Conservation (phyloP, 2,329 filamentous ascomycete genomes). For the Zalaria sp. region DNA sequence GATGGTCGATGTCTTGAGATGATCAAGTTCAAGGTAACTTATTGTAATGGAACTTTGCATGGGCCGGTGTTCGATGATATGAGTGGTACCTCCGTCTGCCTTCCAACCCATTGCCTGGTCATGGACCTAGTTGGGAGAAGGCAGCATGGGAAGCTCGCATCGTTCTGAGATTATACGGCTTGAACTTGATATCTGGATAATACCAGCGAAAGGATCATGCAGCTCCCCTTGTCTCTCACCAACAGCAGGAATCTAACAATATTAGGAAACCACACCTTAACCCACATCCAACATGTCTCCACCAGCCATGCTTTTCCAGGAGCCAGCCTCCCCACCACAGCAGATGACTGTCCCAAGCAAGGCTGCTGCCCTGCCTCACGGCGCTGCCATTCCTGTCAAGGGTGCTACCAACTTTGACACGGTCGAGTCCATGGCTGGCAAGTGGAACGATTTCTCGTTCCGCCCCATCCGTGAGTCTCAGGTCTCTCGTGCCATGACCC, state of each 20-base stretch:
- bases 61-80: slow-evolving; percentile 12
- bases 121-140: background rate
- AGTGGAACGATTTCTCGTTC: slow-evolving; percentile 75
- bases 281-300: slow-evolving; percentile 54
- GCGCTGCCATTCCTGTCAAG: slow-evolving; percentile 19
- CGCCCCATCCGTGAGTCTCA: slow-evolving; percentile 80
- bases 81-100: background rate
- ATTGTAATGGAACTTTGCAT: slow-evolving; percentile 10
- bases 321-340: slow-evolving; percentile 22
- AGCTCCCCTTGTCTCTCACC: slow-evolving; percentile 37
- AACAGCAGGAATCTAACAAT: slow-evolving; percentile 19
- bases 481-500: slow-evolving; percentile 85
- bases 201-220: slow-evolving; percentile 99
- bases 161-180: slow-evolving; percentile 82
- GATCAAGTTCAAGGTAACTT: slow-evolving; percentile 12
- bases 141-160: slow-evolving; percentile 6
- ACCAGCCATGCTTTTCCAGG: slow-evolving; percentile 48
- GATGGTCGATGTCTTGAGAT: slow-evolving; percentile 6
- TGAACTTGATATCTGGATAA: slow-evolving; percentile 94
- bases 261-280: slow-evolving; percentile 25
- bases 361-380: slow-evolving; percentile 25
- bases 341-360: slow-evolving; percentile 29
- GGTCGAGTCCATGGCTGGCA: slow-evolving; percentile 52
- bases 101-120: slow-evolving; percentile 1
- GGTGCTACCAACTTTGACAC: slow-evolving; percentile 34